These are phyloP conservation scores for Metschnikowia gelsemii DNA, from an alignment of 805 yeast species.

Conservation along the genomic window DNA sequence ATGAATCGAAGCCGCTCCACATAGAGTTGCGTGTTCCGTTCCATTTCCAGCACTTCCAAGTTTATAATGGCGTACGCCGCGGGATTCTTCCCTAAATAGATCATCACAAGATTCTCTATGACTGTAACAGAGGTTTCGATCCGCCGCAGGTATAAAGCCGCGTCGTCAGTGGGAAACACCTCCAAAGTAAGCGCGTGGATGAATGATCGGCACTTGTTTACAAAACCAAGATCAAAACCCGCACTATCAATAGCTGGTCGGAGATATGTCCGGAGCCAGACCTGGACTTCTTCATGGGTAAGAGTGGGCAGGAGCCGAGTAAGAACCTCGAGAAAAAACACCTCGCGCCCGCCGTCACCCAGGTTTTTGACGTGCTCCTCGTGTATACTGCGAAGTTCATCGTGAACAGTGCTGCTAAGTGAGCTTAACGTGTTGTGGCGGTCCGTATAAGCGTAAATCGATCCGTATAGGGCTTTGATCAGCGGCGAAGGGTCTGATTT, in stretches of 20 bases:
- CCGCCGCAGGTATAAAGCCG: constrained; percentile 21
- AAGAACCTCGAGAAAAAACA: constrained; percentile 40
- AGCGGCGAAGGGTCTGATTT: constrained; percentile 8
- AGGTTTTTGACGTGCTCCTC: constrained; percentile 29
- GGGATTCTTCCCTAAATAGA: constrained; percentile 26
- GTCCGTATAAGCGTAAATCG: constrained; percentile 19
- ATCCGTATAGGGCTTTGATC: constrained; percentile 15
- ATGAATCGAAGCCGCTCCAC: constrained; percentile 53
- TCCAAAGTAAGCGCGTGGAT: constrained; percentile 24
- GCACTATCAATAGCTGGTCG: constrained; percentile 59
- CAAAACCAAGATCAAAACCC: constrained; percentile 45
- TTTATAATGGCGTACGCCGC: constrained; percentile 21
- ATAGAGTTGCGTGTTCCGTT: constrained; percentile 30
- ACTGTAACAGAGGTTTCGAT: constrained; percentile 23
- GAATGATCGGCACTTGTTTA: constrained; percentile 30
- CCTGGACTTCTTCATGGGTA: constrained; percentile 27
- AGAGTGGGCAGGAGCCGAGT: constrained; percentile 33
- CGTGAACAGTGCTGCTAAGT: constrained; percentile 32
- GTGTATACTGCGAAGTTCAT: constrained; percentile 38
- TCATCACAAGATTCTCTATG: constrained; percentile 25
- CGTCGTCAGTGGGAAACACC: constrained; percentile 23
- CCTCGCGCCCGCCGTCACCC: constrained; percentile 33
- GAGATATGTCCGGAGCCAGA: constrained; percentile 52
- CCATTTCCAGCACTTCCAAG: constrained; percentile 17
- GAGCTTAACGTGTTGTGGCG: constrained; percentile 38